Evolutionary conservation across 345 rosid species (phyloP).

Genomic region (sweet orange (Citrus sinensis)): DNA sequence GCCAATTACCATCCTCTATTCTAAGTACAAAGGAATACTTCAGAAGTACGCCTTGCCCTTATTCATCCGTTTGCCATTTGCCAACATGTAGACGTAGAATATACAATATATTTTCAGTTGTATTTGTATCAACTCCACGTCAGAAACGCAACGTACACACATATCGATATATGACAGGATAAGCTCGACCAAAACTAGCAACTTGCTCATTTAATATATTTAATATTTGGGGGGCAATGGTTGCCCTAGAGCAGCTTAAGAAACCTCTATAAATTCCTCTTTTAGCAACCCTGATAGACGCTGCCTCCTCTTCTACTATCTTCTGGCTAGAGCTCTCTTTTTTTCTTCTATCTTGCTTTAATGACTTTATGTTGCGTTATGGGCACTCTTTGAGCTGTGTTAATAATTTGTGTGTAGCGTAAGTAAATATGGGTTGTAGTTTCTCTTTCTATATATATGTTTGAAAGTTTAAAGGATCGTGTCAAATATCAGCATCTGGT

Average conservation of each 20-base stretch:
- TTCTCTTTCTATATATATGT: not conserved
- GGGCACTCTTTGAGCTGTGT: not conserved
- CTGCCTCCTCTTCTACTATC: not conserved
- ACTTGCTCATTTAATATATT: slow-evolving; percentile 7
- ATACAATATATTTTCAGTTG: no score
- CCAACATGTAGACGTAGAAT: no score
- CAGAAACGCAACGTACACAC: no score
- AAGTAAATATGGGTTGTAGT: not conserved
- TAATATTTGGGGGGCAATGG: slow-evolving; percentile 1
- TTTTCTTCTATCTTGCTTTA: not conserved
- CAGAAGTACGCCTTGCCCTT: no score
- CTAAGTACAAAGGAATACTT: no score
- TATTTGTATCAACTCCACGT: no score
- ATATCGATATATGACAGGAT: not conserved
- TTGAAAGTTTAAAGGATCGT: not conserved
- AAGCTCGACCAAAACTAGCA: not conserved
- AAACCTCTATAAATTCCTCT: no score
- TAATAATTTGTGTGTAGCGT: no score
- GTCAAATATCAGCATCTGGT: not conserved
- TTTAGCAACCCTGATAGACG: no score
- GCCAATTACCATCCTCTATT: no score
- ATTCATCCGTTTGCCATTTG: no score
- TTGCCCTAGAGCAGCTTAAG: slow-evolving; percentile 3
- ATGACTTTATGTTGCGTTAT: not conserved
- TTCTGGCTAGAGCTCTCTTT: not conserved